Percentiles rank a stretch among this genome's conserved stretches.
phyloP scores from a whole-genome alignment of 2,329 filamentous ascomycete genomes.

The Zelopaecilomyces penicillatus region DNA sequence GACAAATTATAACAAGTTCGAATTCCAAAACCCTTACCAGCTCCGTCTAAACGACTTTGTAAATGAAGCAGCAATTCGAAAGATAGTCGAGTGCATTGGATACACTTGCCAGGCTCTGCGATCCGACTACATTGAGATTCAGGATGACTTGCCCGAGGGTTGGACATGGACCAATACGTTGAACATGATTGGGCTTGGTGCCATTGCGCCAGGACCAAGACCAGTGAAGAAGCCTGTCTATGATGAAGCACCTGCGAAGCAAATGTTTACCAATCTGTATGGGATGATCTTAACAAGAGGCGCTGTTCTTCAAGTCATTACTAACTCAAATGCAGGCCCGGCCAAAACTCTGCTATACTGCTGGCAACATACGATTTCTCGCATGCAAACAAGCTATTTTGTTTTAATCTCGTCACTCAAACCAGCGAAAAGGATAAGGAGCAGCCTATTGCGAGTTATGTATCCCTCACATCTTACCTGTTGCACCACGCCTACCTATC shows the following conservation, averaged over 20 bases:
- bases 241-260: conserved; percentile 72
- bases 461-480: conserved; percentile 87
- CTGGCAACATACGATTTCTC: conserved; percentile 88
- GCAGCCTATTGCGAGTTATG: conserved; percentile 68
- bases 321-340: conserved; percentile 49
- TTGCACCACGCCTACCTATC: conserved; percentile 89
- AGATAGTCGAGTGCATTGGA: conserved; percentile 70
- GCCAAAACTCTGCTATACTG: conserved; percentile 68
- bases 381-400: conserved; percentile 92
- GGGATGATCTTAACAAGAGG: conserved; percentile 22
- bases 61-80: conserved; percentile 78
- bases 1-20: conserved; percentile 98
- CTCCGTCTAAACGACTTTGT: conserved; percentile 90
- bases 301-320: not conserved
- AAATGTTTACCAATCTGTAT: conserved; percentile 71
- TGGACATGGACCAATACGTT: conserved; percentile 80
- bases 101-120: conserved; percentile 60
- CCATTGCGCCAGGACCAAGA: conserved; percentile 61
- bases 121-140: conserved; percentile 71
- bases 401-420: conserved; percentile 67
- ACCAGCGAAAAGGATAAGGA: conserved; percentile 57
- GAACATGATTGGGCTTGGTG: conserved; percentile 74
- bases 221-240: conserved; percentile 49
- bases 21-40: conserved; percentile 94
- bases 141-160: conserved; percentile 82